phyloP scores from a whole-genome alignment of 2,329 filamentous ascomycete genomes.

The Helotiales sp. region DNA sequence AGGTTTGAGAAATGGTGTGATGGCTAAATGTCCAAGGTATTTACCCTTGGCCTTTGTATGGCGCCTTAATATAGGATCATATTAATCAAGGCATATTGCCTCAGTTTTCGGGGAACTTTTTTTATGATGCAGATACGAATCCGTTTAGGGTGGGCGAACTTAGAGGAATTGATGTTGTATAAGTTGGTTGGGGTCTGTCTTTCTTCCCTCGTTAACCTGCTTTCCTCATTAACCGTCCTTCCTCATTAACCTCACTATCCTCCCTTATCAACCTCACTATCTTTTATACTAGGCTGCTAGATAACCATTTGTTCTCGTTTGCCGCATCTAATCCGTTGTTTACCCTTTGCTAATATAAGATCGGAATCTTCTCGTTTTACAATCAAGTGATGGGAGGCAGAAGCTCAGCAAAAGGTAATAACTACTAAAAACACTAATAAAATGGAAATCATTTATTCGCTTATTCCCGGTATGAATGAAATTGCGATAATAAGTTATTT shows the following conservation, averaged over 20 bases:
- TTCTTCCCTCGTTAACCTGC: no score
- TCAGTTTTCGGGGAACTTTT: constrained; percentile 4
- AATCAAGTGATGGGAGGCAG: background rate
- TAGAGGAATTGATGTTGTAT: background rate
- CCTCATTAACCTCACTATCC: background rate
- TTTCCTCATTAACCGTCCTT: background rate
- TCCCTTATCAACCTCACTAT: background rate
- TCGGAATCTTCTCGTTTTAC: constrained; percentile 2
- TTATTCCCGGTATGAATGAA: background rate
- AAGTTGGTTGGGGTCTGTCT: constrained; percentile 8
- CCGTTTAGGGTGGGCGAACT: background rate
- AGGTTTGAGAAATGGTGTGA: background rate
- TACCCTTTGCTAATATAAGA: background rate
- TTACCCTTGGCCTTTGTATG: background rate
- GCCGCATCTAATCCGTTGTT: background rate
- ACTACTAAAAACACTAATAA: background rate
- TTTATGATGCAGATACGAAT: background rate
- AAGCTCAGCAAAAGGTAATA: background rate
- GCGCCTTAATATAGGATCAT: background rate
- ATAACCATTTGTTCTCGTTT: background rate
- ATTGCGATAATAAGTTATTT: background rate
- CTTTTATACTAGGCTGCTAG: background rate
- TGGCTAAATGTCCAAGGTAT: background rate
- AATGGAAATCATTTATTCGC: constrained; percentile 2
- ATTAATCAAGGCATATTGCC: background rate